phyloP scores from a whole-genome alignment of 2,329 filamentous ascomycete species.

The Colletotrichum sp. region DNA sequence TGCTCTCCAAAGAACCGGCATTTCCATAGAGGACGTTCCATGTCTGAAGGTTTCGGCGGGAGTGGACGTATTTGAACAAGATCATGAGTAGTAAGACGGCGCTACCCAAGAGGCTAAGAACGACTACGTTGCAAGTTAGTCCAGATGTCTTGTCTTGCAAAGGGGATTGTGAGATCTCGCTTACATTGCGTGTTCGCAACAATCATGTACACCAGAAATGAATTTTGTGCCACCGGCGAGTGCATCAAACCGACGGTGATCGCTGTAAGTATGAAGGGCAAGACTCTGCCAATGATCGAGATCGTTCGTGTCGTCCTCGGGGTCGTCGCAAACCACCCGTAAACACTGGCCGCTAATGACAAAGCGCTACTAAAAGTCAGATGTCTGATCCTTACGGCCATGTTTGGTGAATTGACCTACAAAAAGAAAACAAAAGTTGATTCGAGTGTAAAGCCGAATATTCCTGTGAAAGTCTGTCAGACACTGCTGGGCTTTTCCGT shows the following conservation, averaged over 20 bases:
- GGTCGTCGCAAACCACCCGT: conserved; percentile 17
- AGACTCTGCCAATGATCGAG: neutral
- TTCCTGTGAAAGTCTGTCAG: neutral
- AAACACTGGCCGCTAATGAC: conserved; percentile 14
- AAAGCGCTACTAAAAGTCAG: neutral
- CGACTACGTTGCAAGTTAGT: neutral
- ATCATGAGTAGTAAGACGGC: conserved; percentile 41
- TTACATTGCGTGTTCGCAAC: conserved; percentile 15
- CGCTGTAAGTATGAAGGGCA: neutral
- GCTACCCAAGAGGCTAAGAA: conserved; percentile 27
- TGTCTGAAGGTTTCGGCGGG: conserved; percentile 32
- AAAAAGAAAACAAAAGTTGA: conserved; percentile 18
- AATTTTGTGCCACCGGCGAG: neutral
- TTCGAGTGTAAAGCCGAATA: conserved; percentile 10
- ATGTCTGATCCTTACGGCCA: no score
- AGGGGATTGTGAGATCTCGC: rapidly evolving
- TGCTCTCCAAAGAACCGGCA: neutral
- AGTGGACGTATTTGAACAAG: conserved; percentile 43
- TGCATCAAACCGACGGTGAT: conserved; percentile 8
- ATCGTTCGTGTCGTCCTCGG: conserved; percentile 10
- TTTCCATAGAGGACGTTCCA: conserved; percentile 37
- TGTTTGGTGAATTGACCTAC: neutral
- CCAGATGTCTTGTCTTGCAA: neutral
- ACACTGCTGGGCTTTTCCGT: no score
- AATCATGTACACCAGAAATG: conserved; percentile 7